phyloP scores from a whole-genome alignment of 2,329 filamentous ascomycete genomes.

The Ascochyta rabiei region DNA sequence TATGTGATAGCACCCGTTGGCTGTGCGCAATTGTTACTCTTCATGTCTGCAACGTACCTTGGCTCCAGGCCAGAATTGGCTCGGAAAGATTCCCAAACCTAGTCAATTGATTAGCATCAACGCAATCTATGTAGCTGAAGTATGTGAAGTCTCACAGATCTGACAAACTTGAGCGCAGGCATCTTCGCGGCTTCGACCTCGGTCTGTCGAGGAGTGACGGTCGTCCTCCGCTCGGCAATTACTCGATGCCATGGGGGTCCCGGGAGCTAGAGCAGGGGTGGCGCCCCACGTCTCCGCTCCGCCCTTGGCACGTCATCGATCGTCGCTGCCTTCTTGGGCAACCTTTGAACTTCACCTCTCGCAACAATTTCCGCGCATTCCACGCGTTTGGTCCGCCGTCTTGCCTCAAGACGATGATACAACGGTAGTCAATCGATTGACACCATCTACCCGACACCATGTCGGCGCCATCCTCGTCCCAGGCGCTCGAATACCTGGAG shows the following conservation, averaged over 20 bases:
- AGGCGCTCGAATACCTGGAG: slow-evolving; percentile 88
- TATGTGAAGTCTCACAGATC: slow-evolving; percentile 59
- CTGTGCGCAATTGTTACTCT: too few species aligned
- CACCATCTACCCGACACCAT: slow-evolving; percentile 53
- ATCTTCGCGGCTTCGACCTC: slow-evolving; percentile 23
- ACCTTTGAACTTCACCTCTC: slow-evolving; percentile 19
- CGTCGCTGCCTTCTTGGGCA: background rate
- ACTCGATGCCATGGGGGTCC: background rate
- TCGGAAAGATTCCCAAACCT: slow-evolving; percentile 88
- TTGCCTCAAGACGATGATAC: slow-evolving; percentile 39
- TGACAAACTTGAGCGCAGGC: slow-evolving; percentile 65
- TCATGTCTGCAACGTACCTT: slow-evolving; percentile 61
- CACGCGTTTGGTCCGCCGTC: slow-evolving; percentile 21
- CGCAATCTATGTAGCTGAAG: background rate
- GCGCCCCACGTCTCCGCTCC: slow-evolving; percentile 28
- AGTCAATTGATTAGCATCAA: slow-evolving; percentile 24
- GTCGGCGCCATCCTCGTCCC: slow-evolving; percentile 60
- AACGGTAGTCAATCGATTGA: slow-evolving; percentile 26
- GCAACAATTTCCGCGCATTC: slow-evolving; percentile 15
- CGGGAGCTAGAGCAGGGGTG: slow-evolving; percentile 28
- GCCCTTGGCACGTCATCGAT: slow-evolving; percentile 32
- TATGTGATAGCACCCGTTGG: slow-evolving; percentile 19
- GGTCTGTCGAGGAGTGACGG: slow-evolving; percentile 28
- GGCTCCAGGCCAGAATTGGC: slow-evolving; percentile 86
- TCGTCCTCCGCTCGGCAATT: slow-evolving; percentile 31